Percentiles rank a stretch among this genome's conserved stretches.
Conservation (phyloP, 2,329 filamentous ascomycete species). For the Botryosphaeria agaves region DNA sequence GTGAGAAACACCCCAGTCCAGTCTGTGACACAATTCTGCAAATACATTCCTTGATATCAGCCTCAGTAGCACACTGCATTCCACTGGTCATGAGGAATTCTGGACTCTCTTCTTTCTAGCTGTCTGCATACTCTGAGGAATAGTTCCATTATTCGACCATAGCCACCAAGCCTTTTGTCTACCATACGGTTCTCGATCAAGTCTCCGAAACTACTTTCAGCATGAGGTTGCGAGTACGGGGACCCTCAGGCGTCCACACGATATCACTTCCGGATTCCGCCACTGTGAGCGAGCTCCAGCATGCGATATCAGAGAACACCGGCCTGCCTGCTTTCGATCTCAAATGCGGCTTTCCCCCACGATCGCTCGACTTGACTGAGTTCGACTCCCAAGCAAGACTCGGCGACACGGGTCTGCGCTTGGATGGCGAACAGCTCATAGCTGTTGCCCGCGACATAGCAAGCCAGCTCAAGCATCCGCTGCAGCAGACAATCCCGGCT, state of each 20-base stretch:
- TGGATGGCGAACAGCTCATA: slow-evolving; percentile 55
- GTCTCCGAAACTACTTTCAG: slow-evolving; percentile 7
- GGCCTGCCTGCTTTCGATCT: slow-evolving; percentile 50
- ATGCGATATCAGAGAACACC: slow-evolving; percentile 45
- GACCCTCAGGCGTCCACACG: slow-evolving; percentile 54
- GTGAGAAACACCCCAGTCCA: no score
- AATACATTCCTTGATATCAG: no score
- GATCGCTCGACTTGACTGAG: slow-evolving; percentile 43
- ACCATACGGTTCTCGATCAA: no score
- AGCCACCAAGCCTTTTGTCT: no score
- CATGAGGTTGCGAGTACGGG: slow-evolving; percentile 63
- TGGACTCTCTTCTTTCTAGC: no score
- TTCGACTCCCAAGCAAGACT: slow-evolving; percentile 32
- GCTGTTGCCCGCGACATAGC: slow-evolving; percentile 31
- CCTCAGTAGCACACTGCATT: no score
- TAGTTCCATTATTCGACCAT: no score
- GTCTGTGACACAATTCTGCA: no score
- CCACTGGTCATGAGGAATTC: no score
- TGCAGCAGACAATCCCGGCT: slow-evolving; percentile 8
- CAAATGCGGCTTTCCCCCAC: slow-evolving; percentile 73
- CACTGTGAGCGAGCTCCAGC: slow-evolving; percentile 43
- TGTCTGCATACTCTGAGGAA: no score
- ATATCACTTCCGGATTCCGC: slow-evolving; percentile 52
- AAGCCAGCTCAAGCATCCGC: slow-evolving; percentile 15
- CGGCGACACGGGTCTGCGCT: slow-evolving; percentile 38